Evolutionary conservation across 1,139 yeast species (phyloP).

Genomic region (Candida sp.): DNA sequence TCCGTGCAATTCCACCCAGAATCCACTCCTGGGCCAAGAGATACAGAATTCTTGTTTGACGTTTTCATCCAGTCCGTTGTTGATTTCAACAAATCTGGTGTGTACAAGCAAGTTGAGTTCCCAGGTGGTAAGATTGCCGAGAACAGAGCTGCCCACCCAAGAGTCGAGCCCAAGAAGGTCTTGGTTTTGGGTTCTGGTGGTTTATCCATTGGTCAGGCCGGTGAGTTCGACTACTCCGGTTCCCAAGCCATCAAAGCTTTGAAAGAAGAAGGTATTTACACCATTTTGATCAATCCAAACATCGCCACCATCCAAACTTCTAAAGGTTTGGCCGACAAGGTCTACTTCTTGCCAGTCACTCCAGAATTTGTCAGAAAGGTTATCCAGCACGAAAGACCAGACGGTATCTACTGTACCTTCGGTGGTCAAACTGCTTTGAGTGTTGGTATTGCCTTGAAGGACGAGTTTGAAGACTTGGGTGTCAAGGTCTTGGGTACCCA

Average conservation of each 20-base stretch:
- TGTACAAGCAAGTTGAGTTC: slow-evolving; percentile 76
- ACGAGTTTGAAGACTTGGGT: slow-evolving; percentile 87
- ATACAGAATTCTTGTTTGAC: slow-evolving; percentile 96
- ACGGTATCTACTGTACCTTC: slow-evolving; percentile 92
- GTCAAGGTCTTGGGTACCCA: slow-evolving; percentile 98
- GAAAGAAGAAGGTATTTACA: slow-evolving; percentile 84
- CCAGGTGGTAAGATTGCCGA: slow-evolving; percentile 88
- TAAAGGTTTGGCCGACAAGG: slow-evolving; percentile 93
- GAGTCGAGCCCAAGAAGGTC: slow-evolving; percentile 86
- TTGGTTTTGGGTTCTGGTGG: slow-evolving; percentile 98
- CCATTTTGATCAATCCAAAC: slow-evolving; percentile 93
- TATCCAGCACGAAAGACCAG: slow-evolving; percentile 95
- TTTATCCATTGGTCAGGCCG: slow-evolving; percentile 98
- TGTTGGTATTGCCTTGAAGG: slow-evolving; percentile 97
- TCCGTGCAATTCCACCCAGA: slow-evolving; percentile 99
- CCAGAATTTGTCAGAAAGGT: slow-evolving; percentile 94
- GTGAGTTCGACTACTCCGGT: slow-evolving; percentile 98
- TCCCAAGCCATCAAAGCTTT: slow-evolving; percentile 98
- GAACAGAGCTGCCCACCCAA: slow-evolving; percentile 62
- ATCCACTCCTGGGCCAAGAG: slow-evolving; percentile 99
- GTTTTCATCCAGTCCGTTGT: slow-evolving; percentile 85
- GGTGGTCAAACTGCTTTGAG: slow-evolving; percentile 99
- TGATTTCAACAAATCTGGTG: slow-evolving; percentile 58
- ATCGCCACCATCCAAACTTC: slow-evolving; percentile 99
- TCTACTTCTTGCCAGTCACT: slow-evolving; percentile 95